A percentile compares a stretch with the other conserved stretches of the same genome.
phyloP scores from a whole-genome alignment of 2,329 filamentous ascomycete species.

The Fonsecaea erecta region DNA sequence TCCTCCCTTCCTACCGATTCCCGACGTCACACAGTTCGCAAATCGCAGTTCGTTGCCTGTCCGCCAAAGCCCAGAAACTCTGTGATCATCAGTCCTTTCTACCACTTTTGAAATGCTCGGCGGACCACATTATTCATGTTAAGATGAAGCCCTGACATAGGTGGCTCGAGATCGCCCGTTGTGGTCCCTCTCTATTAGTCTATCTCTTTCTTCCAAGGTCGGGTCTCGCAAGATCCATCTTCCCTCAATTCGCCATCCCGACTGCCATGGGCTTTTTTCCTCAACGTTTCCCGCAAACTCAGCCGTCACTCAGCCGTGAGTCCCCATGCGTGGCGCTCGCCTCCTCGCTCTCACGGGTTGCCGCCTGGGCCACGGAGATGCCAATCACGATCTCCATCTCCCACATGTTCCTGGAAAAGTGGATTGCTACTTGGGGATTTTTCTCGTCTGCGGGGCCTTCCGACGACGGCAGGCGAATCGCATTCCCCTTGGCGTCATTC shows the following conservation, averaged over 20 bases:
- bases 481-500: constrained; percentile 15
- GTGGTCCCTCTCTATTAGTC: neutral
- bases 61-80: neutral
- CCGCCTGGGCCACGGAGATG: neutral
- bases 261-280: neutral
- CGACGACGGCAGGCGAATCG: constrained; percentile 19
- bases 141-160: neutral
- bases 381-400: constrained; percentile 13
- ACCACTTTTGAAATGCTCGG: neutral
- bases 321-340: neutral
- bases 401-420: constrained; percentile 28
- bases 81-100: neutral
- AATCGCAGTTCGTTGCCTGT: neutral
- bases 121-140: neutral
- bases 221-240: neutral
- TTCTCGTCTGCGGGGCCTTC: constrained; percentile 12
- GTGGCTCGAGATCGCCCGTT: neutral
- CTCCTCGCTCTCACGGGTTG: neutral
- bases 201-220: neutral
- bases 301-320: neutral
- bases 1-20: neutral
- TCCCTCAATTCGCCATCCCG: neutral
- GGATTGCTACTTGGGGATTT: constrained; percentile 1
- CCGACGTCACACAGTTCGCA: constrained; percentile 7
- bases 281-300: neutral